These are phyloP conservation scores for Phytophthora ohioensis DNA, from an alignment of 352 stramenopile genomes.

Conservation along the genomic window DNA sequence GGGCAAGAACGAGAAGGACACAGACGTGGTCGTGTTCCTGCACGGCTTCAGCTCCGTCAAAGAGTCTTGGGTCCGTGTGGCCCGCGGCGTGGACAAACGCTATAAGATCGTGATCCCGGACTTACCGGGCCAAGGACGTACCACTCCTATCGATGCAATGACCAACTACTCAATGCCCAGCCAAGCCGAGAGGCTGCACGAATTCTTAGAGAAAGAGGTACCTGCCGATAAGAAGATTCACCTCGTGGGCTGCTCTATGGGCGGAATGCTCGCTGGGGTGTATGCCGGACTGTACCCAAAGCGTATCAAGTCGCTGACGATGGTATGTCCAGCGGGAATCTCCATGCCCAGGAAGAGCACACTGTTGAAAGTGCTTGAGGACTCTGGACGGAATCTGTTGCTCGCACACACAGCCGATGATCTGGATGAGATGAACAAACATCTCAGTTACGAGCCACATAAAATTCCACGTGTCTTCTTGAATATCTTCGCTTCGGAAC, in stretches of 20 bases:
- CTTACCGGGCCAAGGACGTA: conserved; percentile 72
- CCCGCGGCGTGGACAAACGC: conserved; percentile 56
- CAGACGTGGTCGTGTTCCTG: conserved; percentile 70
- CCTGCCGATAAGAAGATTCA: conserved; percentile 67
- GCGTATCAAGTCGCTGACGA: conserved; percentile 64
- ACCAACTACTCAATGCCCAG: conserved; percentile 61
- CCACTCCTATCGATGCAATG: conserved; percentile 53
- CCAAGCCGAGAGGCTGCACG: conserved; percentile 62
- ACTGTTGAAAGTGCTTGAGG: conserved; percentile 61
- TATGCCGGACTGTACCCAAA: conserved; percentile 73
- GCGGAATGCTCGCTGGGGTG: conserved; percentile 77
- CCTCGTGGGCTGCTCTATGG: conserved; percentile 80
- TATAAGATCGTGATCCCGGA: conserved; percentile 75
- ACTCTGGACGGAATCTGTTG: conserved; percentile 72
- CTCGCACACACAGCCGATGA: conserved; percentile 68
- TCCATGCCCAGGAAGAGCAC: conserved; percentile 74
- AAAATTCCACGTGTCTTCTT: conserved; percentile 50
- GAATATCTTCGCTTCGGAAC: conserved; percentile 46
- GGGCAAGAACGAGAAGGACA: conserved; percentile 46
- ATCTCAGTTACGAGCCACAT: conserved; percentile 46
- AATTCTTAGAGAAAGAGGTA: conserved; percentile 66
- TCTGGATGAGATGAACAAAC: conserved; percentile 61
- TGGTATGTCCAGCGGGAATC: conserved; percentile 80
- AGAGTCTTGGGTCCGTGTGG: conserved; percentile 69
- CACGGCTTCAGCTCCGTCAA: conserved; percentile 82